Percentiles rank a stretch among this genome's conserved stretches.
Evolutionary conservation across 495 filamentous ascomycete species (phyloP).

Genomic region (Aspergillus indologenus): DNA sequence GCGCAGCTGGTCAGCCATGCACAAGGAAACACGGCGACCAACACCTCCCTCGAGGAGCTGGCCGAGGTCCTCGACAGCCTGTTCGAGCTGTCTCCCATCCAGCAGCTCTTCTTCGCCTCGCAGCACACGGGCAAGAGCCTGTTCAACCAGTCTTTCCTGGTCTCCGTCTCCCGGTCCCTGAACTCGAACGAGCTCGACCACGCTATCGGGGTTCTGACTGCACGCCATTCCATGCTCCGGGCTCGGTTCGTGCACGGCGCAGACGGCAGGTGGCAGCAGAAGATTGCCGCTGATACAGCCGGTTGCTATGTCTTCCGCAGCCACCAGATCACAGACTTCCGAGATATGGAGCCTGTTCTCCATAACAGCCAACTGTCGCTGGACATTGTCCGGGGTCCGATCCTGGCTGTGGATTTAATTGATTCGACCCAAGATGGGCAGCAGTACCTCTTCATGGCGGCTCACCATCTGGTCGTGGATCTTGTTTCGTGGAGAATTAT

Average conservation of each 20-base stretch:
- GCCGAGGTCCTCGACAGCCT: too few relatives aligned
- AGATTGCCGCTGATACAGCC: slow-evolving; percentile 11
- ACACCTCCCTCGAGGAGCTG: too few relatives aligned
- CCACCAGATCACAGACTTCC: slow-evolving; percentile 2
- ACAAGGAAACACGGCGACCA: too few relatives aligned
- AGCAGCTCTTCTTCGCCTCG: too few relatives aligned
- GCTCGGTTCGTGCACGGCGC: slow-evolving; percentile 45
- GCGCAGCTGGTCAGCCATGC: not conserved
- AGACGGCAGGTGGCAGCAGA: slow-evolving; percentile 28
- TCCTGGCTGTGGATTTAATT: slow-evolving; percentile 34
- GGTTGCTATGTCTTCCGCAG: slow-evolving; percentile 15
- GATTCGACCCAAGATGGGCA: slow-evolving; percentile 31
- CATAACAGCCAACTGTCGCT: slow-evolving; percentile 12
- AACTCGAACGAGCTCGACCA: too few relatives aligned
- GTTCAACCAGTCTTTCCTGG: too few relatives aligned
- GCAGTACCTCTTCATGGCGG: slow-evolving; percentile 45
- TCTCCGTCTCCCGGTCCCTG: too few relatives aligned
- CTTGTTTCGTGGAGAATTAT: slow-evolving; percentile 55
- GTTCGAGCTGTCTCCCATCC: too few relatives aligned
- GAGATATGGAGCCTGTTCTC: not conserved
- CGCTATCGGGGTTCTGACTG: slow-evolving; percentile 29
- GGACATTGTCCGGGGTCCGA: slow-evolving; percentile 23
- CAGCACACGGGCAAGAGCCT: too few relatives aligned
- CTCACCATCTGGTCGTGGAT: slow-evolving; percentile 55
- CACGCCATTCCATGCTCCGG: slow-evolving; percentile 61